Percentiles rank a stretch among this genome's conserved stretches.
Conservation (phyloP, 2,329 filamentous ascomycete genomes). For the Cryphonectria parasitica region DNA sequence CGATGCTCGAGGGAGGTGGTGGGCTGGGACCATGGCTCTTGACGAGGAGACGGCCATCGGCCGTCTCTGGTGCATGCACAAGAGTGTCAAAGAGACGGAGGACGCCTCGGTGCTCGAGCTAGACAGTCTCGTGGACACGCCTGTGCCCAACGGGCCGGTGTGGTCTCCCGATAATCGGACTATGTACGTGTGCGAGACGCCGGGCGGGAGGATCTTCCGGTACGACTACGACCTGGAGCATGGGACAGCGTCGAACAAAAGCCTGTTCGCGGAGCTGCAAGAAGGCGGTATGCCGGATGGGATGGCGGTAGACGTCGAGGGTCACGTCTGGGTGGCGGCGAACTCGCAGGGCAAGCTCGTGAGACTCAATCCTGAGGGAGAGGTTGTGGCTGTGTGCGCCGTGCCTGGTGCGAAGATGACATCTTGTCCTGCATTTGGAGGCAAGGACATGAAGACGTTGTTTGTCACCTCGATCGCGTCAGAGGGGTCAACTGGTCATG, state of each 20-base stretch:
- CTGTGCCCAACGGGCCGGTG: conserved; percentile 35
- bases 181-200: conserved; percentile 26
- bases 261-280: conserved; percentile 19
- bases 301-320: conserved; percentile 26
- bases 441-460: conserved; percentile 25
- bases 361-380: conserved; percentile 25
- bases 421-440: conserved; percentile 30
- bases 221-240: conserved; percentile 20
- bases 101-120: conserved; percentile 19
- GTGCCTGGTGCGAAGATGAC: conserved; percentile 29
- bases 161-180: conserved; percentile 33
- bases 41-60: conserved; percentile 33
- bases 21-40: conserved; percentile 34
- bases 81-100: conserved; percentile 23
- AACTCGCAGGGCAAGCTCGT: conserved; percentile 31
- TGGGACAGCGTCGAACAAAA: conserved; percentile 19
- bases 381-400: conserved; percentile 15
- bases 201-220: conserved; percentile 19
- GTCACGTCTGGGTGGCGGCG: conserved; percentile 23
- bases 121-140: conserved; percentile 26
- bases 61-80: conserved; percentile 32
- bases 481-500: conserved; percentile 28
- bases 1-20: conserved; percentile 33
- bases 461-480: conserved; percentile 30
- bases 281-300: conserved; percentile 26